These are phyloP conservation scores for Diutina mesorugosa DNA, from an alignment of 1,139 yeast species.

Conservation along the genomic window DNA sequence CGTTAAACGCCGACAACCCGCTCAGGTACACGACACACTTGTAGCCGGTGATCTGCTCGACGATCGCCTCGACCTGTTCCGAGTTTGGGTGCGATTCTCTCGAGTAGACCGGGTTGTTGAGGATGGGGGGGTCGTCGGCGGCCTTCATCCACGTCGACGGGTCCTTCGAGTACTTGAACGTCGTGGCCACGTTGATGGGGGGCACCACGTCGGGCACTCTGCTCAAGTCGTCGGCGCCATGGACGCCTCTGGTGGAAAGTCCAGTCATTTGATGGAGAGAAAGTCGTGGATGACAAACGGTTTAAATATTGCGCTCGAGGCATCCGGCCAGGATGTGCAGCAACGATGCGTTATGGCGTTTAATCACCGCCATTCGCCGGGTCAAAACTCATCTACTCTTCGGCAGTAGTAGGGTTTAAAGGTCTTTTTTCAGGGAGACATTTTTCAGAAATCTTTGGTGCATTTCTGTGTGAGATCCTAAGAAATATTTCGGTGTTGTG, in stretches of 20 bases:
- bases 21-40: slow-evolving; percentile 54
- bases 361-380: too few relatives aligned
- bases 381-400: too few relatives aligned
- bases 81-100: slow-evolving; percentile 65
- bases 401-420: too few relatives aligned
- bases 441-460: too few relatives aligned
- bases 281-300: neutral
- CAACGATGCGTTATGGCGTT: too few relatives aligned
- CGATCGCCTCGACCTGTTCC: slow-evolving; percentile 45
- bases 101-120: slow-evolving; percentile 36
- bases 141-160: slow-evolving; percentile 38
- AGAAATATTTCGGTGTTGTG: neutral
- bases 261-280: slow-evolving; percentile 20
- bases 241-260: slow-evolving; percentile 41
- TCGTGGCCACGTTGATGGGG: slow-evolving; percentile 75
- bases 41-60: slow-evolving; percentile 42
- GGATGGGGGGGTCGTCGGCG: slow-evolving; percentile 4
- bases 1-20: slow-evolving; percentile 74
- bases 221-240: slow-evolving; percentile 42
- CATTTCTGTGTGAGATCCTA: too few relatives aligned
- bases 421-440: too few relatives aligned
- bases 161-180: slow-evolving; percentile 51
- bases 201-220: slow-evolving; percentile 51
- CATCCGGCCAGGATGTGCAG: too few relatives aligned
- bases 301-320: too few relatives aligned